phyloP scores from a whole-genome alignment of 2,329 filamentous ascomycete species.

The Colletotrichum endophyticum region DNA sequence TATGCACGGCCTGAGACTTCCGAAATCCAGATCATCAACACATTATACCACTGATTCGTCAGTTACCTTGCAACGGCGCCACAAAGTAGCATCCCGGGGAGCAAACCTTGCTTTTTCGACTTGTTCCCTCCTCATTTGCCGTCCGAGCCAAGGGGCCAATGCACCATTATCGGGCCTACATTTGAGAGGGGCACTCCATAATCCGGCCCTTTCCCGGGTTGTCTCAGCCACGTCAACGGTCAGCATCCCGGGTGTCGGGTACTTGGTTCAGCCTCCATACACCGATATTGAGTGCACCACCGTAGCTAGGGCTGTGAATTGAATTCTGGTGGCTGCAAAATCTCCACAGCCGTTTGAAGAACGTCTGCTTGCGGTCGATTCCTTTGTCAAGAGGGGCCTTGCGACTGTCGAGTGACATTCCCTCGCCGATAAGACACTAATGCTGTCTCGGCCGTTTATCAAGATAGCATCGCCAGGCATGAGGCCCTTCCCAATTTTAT shows the following conservation, averaged over 20 bases:
- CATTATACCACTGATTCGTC: not conserved
- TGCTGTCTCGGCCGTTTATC: not conserved
- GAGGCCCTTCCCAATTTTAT: not conserved
- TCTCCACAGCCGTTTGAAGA: not conserved
- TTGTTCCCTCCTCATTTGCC: not conserved
- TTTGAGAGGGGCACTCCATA: not conserved
- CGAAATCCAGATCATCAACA: not conserved
- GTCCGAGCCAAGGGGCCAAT: not conserved
- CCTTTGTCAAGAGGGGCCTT: not conserved
- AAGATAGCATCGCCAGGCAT: not conserved
- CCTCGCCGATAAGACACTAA: not conserved
- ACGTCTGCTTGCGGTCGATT: not conserved
- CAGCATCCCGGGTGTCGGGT: not conserved
- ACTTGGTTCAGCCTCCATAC: not conserved
- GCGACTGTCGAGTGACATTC: not conserved
- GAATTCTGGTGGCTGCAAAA: not conserved
- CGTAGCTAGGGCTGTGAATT: not conserved
- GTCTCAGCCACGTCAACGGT: not conserved
- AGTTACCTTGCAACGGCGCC: not conserved
- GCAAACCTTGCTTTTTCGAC: not conserved
- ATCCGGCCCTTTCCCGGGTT: not conserved
- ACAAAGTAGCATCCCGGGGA: fast-evolving
- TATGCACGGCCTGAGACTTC: not conserved
- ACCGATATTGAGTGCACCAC: not conserved
- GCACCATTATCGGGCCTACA: not conserved